These are phyloP conservation scores for Fusarium sp. DNA, from an alignment of 2,329 filamentous ascomycete genomes.

Conservation along the genomic window DNA sequence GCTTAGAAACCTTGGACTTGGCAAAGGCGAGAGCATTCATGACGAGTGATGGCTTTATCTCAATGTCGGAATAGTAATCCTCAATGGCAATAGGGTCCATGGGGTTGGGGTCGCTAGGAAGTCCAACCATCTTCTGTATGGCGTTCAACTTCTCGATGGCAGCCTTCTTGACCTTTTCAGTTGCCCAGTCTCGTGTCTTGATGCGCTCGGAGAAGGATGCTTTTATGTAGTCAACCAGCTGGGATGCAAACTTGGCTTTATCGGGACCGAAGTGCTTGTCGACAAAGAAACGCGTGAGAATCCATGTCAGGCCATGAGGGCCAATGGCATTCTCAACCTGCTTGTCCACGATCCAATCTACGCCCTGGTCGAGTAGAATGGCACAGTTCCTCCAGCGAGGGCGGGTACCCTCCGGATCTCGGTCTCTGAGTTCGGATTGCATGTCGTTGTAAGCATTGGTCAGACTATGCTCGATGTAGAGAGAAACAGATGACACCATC, in stretches of 20 bases:
- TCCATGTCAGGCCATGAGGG: slow-evolving; percentile 69
- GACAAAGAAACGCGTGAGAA: slow-evolving; percentile 77
- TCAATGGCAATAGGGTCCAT: slow-evolving; percentile 67
- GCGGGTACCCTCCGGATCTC: slow-evolving; percentile 3
- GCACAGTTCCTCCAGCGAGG: slow-evolving; percentile 30
- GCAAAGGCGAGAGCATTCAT: slow-evolving; percentile 66
- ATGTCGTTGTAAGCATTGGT: slow-evolving; percentile 71
- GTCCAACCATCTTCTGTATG: slow-evolving; percentile 77
- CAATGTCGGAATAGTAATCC: slow-evolving; percentile 67
- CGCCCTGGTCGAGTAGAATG: slow-evolving; percentile 16
- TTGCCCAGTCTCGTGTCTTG: slow-evolving; percentile 73
- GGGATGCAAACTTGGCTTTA: slow-evolving; percentile 74
- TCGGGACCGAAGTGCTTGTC: slow-evolving; percentile 75
- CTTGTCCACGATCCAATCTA: slow-evolving; percentile 14
- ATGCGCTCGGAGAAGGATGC: slow-evolving; percentile 72
- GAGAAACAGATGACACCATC: slow-evolving; percentile 65
- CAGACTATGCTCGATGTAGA: slow-evolving; percentile 69
- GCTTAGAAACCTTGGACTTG: slow-evolving; percentile 59
- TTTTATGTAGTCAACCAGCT: slow-evolving; percentile 79
- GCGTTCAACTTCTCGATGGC: slow-evolving; percentile 75
- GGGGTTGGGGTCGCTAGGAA: slow-evolving; percentile 73
- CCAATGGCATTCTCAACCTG: neutral
- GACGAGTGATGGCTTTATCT: slow-evolving; percentile 67
- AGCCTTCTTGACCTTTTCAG: slow-evolving; percentile 67
- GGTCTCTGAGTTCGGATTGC: slow-evolving; percentile 70